phyloP scores from a whole-genome alignment of 495 filamentous ascomycete species.

The Hypoxylon lienhwacheense region DNA sequence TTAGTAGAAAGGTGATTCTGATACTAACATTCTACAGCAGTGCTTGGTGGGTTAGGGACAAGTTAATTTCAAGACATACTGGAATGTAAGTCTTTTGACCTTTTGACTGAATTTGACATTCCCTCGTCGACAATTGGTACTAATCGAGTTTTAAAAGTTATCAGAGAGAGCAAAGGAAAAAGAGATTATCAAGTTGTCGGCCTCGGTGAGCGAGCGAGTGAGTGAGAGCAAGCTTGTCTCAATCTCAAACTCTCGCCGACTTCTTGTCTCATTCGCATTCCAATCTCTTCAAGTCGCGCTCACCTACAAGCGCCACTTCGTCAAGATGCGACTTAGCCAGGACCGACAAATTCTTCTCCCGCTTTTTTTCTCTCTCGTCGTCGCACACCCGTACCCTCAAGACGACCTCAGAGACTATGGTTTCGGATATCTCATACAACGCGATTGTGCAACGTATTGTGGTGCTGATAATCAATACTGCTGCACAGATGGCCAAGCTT shows the following conservation, averaged over 20 bases:
- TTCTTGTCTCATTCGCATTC: constrained; percentile 25
- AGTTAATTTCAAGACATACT: constrained; percentile 19
- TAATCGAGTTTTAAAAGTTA: constrained; percentile 18
- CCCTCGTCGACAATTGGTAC: constrained; percentile 7
- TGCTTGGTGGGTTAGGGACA: constrained; percentile 9
- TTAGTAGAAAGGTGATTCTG: constrained; percentile 6
- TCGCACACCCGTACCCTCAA: constrained; percentile 46
- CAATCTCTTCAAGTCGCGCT: constrained; percentile 16
- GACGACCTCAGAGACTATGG: constrained; percentile 42
- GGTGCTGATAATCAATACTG: too few relatives aligned
- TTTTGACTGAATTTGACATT: constrained; percentile 14
- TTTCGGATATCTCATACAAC: constrained; percentile 46
- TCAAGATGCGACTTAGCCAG: constrained; percentile 34
- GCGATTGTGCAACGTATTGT: too few relatives aligned
- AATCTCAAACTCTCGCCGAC: constrained; percentile 12
- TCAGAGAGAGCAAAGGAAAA: constrained; percentile 19
- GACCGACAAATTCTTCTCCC: constrained; percentile 22
- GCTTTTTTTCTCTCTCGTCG: constrained; percentile 41
- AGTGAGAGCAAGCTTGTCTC: constrained; percentile 16
- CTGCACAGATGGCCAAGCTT: constrained; percentile 57
- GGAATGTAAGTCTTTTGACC: constrained; percentile 14
- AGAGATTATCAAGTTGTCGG: constrained; percentile 11
- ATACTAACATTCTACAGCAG: constrained; percentile 10
- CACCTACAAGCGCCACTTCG: constrained; percentile 17
- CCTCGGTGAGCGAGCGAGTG: constrained; percentile 1